Evolutionary conservation across 2,329 filamentous ascomycete species (phyloP), one percentile per base, ranked within the genome.

Genomic region (Tolypocladium tropicale): DNA sequence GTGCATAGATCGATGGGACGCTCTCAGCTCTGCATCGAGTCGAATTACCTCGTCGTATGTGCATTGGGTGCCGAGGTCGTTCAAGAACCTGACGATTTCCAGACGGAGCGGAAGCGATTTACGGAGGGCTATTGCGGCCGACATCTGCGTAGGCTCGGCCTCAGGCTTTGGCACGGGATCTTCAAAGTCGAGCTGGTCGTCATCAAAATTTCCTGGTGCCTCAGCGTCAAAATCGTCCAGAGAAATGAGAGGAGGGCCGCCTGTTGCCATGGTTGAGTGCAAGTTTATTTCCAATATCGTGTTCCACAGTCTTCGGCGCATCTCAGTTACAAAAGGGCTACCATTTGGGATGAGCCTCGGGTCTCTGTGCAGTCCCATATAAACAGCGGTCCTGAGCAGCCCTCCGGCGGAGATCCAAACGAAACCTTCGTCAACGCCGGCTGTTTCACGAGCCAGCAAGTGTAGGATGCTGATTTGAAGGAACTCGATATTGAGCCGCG

Each of bases 351-450:
- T 61, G 2, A 67, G 63, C 0, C 63, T 57, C 0, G 79, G 77
- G 54, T 82, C 79, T 52, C 74, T 67, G 55, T 82, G 77, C 2
- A 82, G 57, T 2, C 79, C 79, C 70, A 80, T 77, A 41, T 73
- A 74, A 28, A 80, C 68, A 1, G 78, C 78, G 1, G 64, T 71
- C 21, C 78, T 67, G 2, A 80, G 55, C 0, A 81, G 60, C 1
- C 68, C 60, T 0, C 79, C 78, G 0, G 70, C 66, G 0, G 72
- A 70, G n/a, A 76, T 70, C 78, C 77, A 81, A 2, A 72, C 67
- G 1, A 79, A 64, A n/a, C 78, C 75, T 2, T 69, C 70, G 4
- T 77, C 25, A 7, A 46, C 43, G 28, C 43, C 76, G 0, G 78
- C 58, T 58, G 60, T 58, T 79, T 68, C 43, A 57, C 66, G 70